Conservation (phyloP, 495 filamentous ascomycete genomes). For the Neurospora intermedia region DNA sequence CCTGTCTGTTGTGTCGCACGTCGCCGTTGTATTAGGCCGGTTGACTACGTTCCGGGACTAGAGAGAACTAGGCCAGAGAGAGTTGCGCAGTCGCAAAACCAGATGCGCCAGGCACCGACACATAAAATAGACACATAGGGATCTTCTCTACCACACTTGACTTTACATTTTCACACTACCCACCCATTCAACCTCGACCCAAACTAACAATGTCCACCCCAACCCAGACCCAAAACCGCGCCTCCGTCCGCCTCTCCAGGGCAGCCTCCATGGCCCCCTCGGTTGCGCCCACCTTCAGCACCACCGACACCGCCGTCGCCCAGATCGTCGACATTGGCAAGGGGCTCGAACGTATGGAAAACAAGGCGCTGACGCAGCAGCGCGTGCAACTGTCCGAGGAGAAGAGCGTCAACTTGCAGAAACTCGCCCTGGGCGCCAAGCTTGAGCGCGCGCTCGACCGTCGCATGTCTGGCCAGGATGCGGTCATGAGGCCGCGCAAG, state of each 20-base stretch:
- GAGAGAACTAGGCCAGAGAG: background rate
- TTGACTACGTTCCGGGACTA: background rate
- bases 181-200: background rate
- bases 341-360: conserved; percentile 80
- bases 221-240: conserved; percentile 37
- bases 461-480: conserved; percentile 86
- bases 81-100: background rate
- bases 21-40: background rate
- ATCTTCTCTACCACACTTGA: conserved; percentile 1
- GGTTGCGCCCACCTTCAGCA: conserved; percentile 50
- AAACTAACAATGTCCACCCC: conserved; percentile 1
- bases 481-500: conserved; percentile 58
- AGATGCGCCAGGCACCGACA: background rate
- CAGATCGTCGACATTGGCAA: conserved; percentile 77
- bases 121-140: background rate
- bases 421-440: conserved; percentile 87
- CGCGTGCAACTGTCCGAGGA: conserved; percentile 72
- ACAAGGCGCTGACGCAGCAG: conserved; percentile 74
- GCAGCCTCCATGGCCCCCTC: conserved; percentile 70
- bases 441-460: conserved; percentile 83
- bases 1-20: background rate
- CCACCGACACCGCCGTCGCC: conserved; percentile 48
- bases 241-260: conserved; percentile 62
- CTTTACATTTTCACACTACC: background rate
- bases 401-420: conserved; percentile 78